A percentile compares a stretch with the other conserved stretches of the same genome.
Evolutionary conservation across 2,329 filamentous ascomycete genomes (phyloP).

Genomic region (Aspergillus spinulosporus): DNA sequence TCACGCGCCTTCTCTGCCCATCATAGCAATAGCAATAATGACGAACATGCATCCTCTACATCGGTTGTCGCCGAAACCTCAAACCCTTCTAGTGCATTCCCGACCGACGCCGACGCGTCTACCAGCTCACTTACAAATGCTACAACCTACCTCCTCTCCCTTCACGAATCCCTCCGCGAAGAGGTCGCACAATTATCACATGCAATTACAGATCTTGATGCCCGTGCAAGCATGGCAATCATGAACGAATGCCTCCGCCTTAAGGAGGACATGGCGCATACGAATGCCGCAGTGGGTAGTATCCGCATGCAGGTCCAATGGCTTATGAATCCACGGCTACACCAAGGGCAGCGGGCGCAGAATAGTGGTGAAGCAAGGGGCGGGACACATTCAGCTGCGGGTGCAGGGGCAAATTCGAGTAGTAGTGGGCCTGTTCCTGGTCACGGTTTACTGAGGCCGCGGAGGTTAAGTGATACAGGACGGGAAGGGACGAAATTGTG

Average conservation of each 20-base stretch:
- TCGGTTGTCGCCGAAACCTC: not conserved
- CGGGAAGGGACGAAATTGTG: slow-evolving; percentile 45
- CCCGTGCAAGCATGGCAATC: slow-evolving; percentile 61
- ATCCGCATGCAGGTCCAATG: slow-evolving; percentile 64
- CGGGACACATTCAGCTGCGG: not conserved
- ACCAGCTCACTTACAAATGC: slow-evolving; percentile 35
- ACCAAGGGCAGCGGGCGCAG: slow-evolving; percentile 38
- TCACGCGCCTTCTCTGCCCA: slow-evolving; percentile 23
- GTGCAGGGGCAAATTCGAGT: not conserved
- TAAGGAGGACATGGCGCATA: slow-evolving; percentile 63
- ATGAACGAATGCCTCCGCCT: slow-evolving; percentile 63
- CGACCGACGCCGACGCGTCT: slow-evolving; percentile 19
- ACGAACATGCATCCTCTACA: not conserved
- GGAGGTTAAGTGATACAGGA: slow-evolving; percentile 42
- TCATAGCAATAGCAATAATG: slow-evolving; percentile 1
- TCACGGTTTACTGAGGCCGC: slow-evolving; percentile 28
- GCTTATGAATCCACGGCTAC: slow-evolving; percentile 59
- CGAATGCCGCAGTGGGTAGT: slow-evolving; percentile 59
- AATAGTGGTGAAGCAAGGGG: slow-evolving; percentile 20
- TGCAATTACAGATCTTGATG: slow-evolving; percentile 60
- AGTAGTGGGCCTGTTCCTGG: slow-evolving; percentile 3
- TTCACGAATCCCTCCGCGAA: slow-evolving; percentile 62
- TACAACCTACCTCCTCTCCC: slow-evolving; percentile 60
- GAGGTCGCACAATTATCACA: slow-evolving; percentile 58
- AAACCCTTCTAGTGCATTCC: not conserved